These are phyloP conservation scores for Pichia occidentalis DNA, from an alignment of 805 yeast species.

Conservation along the genomic window DNA sequence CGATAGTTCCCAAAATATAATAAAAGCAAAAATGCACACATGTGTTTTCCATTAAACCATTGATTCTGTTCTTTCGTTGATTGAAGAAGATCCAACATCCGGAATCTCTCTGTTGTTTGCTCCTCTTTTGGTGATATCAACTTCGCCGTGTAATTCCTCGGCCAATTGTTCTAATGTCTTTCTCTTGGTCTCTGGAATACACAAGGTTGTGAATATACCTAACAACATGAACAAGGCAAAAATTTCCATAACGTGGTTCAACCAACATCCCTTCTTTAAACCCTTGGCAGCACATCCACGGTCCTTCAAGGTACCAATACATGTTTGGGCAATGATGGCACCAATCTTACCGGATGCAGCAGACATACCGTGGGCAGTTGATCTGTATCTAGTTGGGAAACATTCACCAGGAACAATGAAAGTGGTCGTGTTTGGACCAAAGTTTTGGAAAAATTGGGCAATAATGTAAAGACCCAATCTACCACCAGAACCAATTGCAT, in stretches of 20 bases:
- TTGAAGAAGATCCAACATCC: slow-evolving; percentile 3
- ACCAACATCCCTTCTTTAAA: slow-evolving; percentile 58
- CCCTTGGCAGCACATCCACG: slow-evolving; percentile 62
- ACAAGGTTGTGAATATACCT: slow-evolving; percentile 59
- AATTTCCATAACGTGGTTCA: slow-evolving; percentile 90
- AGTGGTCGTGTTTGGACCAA: slow-evolving; percentile 91
- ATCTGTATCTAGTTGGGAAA: slow-evolving; percentile 92
- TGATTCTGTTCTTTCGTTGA: background rate
- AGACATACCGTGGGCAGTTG: slow-evolving; percentile 91
- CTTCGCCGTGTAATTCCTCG: slow-evolving; percentile 79
- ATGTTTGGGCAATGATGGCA: slow-evolving; percentile 87
- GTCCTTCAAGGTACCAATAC: slow-evolving; percentile 75
- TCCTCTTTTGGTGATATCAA: slow-evolving; percentile 32
- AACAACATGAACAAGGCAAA: slow-evolving; percentile 86
- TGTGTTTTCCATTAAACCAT: slow-evolving; percentile 6
- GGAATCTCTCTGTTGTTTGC: background rate
- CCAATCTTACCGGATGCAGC: slow-evolving; percentile 92
- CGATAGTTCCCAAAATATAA: too few species aligned
- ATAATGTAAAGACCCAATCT: slow-evolving; percentile 70
- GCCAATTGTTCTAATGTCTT: slow-evolving; percentile 79
- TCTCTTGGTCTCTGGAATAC: slow-evolving; percentile 88
- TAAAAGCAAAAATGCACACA: too few species aligned
- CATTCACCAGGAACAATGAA: slow-evolving; percentile 88
- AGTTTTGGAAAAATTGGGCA: slow-evolving; percentile 83
- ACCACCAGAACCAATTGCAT: slow-evolving; percentile 60